Evolutionary conservation across 768 basidiomycete species (phyloP), one percentile per base, ranked within the genome.

Genomic region (Suillus discolor): DNA sequence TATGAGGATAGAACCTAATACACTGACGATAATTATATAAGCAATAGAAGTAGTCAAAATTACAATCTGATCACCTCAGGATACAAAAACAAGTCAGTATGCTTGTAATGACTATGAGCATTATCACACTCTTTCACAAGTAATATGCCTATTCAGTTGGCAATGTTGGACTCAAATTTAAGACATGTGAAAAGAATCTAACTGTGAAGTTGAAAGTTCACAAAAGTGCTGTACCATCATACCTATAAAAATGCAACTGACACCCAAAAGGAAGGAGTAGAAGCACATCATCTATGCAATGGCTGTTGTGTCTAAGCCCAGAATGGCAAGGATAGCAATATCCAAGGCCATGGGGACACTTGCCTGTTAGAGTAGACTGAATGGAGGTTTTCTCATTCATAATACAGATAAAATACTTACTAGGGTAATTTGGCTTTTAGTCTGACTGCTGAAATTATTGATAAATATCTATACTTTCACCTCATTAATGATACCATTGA

Each of bases 401-500:
- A 4, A 12, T 11, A 47, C 11, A 5, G 45, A 47, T n/a, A n/a
- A 4, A n/a, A 9, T 20, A 9, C 42, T 62, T 62, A 62, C 61
- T 13, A 62, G 20, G 61, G 25, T 45, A 7, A 45, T 62, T n/a
- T 62, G 61, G 13, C 23, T 28, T 31, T 23, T 45, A 0, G 47
- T n/a, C n/a, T 62, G 61, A 45, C 36, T 34, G 47, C 41, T 25
- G 12, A 62, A 16, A 45, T 62, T 25, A 45, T 62, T 6, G 23
- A 62, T 34, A 25, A 38, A 41, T 8, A 1, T 4, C 18, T 20
- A 18, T 8, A 62, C 42, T 31, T 62, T 42, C 12, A 34, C 20
- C 25, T 25, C 41, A 45, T 62, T 31, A 6, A 62, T 25, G 8
- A 62, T 61, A 41, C 61, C 61, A 62, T 62, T 12, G 1, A 34